Evolutionary conservation across 176 grass and related monocot species (phyloP).

Genomic region (Triticum dicoccoides): DNA sequence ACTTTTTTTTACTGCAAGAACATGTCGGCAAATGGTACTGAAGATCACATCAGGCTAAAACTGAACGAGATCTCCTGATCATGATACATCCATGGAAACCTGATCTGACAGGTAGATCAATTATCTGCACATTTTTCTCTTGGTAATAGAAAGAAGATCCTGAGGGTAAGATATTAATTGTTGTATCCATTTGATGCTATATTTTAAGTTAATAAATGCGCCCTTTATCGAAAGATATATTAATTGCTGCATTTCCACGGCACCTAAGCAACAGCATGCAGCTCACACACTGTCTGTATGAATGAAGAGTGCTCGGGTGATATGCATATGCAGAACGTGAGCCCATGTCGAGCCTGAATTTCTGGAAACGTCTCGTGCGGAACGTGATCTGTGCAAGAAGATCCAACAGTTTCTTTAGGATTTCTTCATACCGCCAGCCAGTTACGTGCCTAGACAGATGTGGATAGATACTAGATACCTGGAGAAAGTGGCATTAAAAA

Average conservation of each 20-base stretch:
- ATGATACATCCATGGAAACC: neutral
- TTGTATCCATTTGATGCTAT: no score
- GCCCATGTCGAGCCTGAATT: neutral
- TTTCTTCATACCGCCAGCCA: neutral
- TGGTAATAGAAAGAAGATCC: neutral
- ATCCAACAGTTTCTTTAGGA: no score
- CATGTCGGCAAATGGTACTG: neutral
- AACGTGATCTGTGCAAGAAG: neutral
- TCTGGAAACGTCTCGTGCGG: constrained; percentile 10
- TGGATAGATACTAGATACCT: neutral
- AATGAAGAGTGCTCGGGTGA: neutral
- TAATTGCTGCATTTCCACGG: neutral
- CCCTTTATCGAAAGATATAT: neutral
- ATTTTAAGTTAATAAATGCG: no score
- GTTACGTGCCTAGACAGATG: neutral
- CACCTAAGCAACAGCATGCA: neutral
- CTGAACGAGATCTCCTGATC: neutral
- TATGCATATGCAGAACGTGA: neutral
- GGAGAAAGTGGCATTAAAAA: neutral
- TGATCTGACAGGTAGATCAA: constrained; percentile 3
- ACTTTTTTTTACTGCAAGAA: neutral
- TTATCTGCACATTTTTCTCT: neutral
- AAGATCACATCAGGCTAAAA: neutral
- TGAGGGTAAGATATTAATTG: constrained; percentile 4
- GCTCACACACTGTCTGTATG: neutral